phyloP scores from a whole-genome alignment of 306 rosid genomes.

The Acacia acuminata region DNA sequence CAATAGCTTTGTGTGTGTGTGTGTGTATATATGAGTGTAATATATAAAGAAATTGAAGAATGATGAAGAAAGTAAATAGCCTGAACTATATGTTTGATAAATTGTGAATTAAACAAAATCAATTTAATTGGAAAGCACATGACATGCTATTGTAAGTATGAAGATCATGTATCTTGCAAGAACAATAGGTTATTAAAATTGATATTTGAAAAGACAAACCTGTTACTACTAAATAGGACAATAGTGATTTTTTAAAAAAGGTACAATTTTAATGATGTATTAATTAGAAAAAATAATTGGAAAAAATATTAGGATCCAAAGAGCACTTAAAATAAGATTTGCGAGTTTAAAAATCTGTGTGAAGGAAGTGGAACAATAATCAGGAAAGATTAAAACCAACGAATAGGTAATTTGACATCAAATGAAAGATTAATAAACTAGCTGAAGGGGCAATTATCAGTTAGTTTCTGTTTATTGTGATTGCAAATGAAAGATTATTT shows the following conservation, averaged over 20 bases:
- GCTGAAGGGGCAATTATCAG: neutral
- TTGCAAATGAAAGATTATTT: too few species aligned
- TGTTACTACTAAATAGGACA: too few species aligned
- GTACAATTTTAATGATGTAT: neutral
- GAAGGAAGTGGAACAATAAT: neutral
- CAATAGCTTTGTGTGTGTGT: too few species aligned
- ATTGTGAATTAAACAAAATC: neutral
- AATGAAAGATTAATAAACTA: neutral
- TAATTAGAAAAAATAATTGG: neutral
- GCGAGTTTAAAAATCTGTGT: neutral
- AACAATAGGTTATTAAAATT: neutral
- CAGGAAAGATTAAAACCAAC: neutral
- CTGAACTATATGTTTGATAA: neutral
- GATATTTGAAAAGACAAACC: neutral
- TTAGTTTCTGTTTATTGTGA: neutral
- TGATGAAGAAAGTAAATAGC: neutral
- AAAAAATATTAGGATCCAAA: neutral
- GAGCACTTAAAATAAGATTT: neutral
- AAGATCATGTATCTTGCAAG: neutral
- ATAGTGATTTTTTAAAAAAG: too few species aligned
- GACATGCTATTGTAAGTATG: neutral
- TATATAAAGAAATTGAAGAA: neutral
- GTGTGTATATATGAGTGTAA: too few species aligned
- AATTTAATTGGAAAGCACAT: neutral
- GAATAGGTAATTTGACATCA: neutral